Base-by-base conservation (phyloP, 768 basidiomycete species). In the Punctularia strigosozonata region DNA sequence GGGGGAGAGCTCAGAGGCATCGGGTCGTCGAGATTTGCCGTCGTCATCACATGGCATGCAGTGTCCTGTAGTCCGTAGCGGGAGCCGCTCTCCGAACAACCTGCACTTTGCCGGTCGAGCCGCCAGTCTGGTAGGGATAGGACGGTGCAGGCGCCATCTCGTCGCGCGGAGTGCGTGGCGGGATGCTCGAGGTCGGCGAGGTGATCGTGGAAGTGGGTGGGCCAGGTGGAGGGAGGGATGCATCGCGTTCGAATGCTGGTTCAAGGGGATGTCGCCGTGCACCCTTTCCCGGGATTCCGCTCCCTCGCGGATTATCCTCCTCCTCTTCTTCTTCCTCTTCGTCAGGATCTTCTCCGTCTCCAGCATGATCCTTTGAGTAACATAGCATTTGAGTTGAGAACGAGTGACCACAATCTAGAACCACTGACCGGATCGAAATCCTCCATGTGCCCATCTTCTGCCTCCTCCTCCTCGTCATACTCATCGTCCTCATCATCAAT, bases 391-490 rank as follows among this genome's bases (percentile, higher is more conserved):
- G n/a, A 12, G 31, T 33, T n/a, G n/a, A n/a, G n/a, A n/a, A n/a
- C n/a, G n/a, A n/a, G n/a, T n/a, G n/a, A n/a, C n/a, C n/a, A n/a
- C n/a, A n/a, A n/a, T n/a, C n/a, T n/a, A n/a, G n/a, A n/a, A n/a
- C n/a, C 41, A 62, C 75, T 46, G 57, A 85, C 85, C 36, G 77
- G 76, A 62, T 87, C 85, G 60, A 88, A 88, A 53, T 87, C 83
- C 55, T 87, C 84, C 84, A 86, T 84, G 28, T 72, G 78, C 46
- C 79, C 69, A 54, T 84, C 84, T 43, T 68, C 65, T 18, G 55
- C 59, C 8, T 50, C 47, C 28, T 61, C 64, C 2, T 64, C 68
- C 2, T 62, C 65, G 2, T 64, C 75, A 24, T 81, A 73, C 25
- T 79, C 77, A 18, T 81, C 79, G 14, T 84, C 80, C 24, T 78